Base-by-base conservation (phyloP, 2,329 filamentous ascomycete genomes). In the Colletotrichum viniferum region DNA sequence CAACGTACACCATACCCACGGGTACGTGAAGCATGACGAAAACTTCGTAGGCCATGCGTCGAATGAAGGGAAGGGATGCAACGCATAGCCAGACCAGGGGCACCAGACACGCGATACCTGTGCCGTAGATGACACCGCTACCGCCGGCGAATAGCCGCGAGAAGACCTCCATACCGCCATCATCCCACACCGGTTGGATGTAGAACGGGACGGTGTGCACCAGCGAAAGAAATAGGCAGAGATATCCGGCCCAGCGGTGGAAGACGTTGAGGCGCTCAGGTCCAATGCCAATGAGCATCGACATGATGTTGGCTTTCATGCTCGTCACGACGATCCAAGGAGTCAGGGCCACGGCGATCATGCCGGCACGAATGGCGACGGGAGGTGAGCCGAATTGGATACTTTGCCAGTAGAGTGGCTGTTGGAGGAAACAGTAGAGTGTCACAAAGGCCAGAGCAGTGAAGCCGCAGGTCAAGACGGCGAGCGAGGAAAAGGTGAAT, bases 181-280 rank as follows among this genome's bases (percentile, higher is more conserved):
- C 92, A 74, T 97, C 92, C 93, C 94, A 96, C 3, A 98, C 91
- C 6, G 96, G 96, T 72, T 96, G 95, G 71, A 98, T 85, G 80
- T 98, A 98, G 81, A 97, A 98, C 0, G 96, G 96, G 18, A 98
- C 88, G 24, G 93, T 95, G 81, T 98, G 96, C 21, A 98, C 89
- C 70, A 98, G 87, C 32, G 94, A 93, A 73, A 98, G 87, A 77
- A 97, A 93, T 2, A 98, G 88, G 81, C 94, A 97, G 13, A 98
- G 86, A 82, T 98, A 98, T 32, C 94, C 95, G 9, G 94, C 92
- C 96, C 96, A 98, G 79, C 96, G 92, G 84, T 98, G 96, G 75
- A 98, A 90, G 36, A 98, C 96, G 79, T 98, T 98, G 66, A 98
- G 89, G 64, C 96, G 90, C 82, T 98, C 96, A 48, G 97, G 96